Evolutionary conservation across 805 yeast species (phyloP).

Genomic region (Yarrowia hollandica): DNA sequence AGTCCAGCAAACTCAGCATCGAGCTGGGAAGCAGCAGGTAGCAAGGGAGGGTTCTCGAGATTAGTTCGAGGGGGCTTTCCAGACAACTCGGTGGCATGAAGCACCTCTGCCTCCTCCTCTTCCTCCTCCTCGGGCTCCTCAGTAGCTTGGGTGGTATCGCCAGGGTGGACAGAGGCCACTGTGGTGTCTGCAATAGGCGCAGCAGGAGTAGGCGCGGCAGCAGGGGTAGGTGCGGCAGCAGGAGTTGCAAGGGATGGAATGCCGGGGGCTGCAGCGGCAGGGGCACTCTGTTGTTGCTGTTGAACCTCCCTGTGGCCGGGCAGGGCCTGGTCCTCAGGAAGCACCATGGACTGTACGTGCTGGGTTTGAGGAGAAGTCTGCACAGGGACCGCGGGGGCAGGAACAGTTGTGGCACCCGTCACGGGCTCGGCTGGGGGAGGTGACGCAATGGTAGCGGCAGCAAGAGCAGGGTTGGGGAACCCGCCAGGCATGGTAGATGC

Average conservation of each 20-base stretch:
- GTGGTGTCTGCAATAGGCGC: background rate
- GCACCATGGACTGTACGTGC: slow-evolving; percentile 20
- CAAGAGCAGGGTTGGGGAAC: slow-evolving; percentile 21
- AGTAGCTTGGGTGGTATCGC: background rate
- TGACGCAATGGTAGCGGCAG: slow-evolving; percentile 12
- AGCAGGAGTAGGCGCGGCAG: background rate
- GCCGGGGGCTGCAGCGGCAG: slow-evolving; percentile 1
- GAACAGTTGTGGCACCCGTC: background rate
- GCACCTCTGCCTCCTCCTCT: slow-evolving; percentile 8
- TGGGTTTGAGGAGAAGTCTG: background rate
- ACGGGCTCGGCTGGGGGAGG: slow-evolving; percentile 11
- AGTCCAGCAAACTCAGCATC: slow-evolving; percentile 53
- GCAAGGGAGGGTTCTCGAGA: slow-evolving; percentile 31
- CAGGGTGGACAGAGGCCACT: background rate
- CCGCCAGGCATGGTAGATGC: slow-evolving; percentile 12
- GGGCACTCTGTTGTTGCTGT: background rate
- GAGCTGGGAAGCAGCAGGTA: slow-evolving; percentile 48
- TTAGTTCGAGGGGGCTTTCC: slow-evolving; percentile 13
- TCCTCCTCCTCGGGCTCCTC: background rate
- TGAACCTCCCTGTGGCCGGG: slow-evolving; percentile 6
- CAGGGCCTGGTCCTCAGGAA: slow-evolving; percentile 9
- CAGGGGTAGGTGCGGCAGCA: background rate
- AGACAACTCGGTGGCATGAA: slow-evolving; percentile 22
- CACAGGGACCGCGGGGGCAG: background rate
- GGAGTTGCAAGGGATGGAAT: too few relatives aligned